Percentiles rank a stretch among this genome's conserved stretches.
phyloP scores from a whole-genome alignment of 768 basidiomycete species.

The Russula foetens region DNA sequence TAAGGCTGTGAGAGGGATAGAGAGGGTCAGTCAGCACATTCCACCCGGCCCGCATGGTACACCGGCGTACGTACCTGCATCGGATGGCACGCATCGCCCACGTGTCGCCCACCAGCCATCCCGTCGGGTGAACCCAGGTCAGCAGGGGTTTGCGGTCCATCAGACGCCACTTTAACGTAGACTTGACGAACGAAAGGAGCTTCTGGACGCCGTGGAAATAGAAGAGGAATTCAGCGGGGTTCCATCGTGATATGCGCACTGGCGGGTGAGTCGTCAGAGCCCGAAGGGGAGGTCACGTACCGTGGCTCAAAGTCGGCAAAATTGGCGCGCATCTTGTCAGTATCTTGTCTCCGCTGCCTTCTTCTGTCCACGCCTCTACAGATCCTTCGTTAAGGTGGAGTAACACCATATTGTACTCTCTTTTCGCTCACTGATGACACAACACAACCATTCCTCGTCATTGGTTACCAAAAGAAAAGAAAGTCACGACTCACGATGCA shows the following conservation, averaged over 20 bases:
- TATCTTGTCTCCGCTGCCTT: constrained; percentile 35
- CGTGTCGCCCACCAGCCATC: constrained; percentile 29
- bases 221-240: too few species aligned
- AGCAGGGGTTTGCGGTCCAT: constrained; percentile 35
- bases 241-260: too few species aligned
- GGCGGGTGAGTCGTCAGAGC: too few species aligned
- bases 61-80: constrained; percentile 29
- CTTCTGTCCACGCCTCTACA: constrained; percentile 36
- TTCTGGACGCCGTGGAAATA: constrained; percentile 28
- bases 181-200: constrained; percentile 29
- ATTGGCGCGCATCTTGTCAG: constrained; percentile 36
- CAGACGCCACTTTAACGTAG: constrained; percentile 36
- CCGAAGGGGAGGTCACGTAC: constrained; percentile 20
- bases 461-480: too few species aligned
- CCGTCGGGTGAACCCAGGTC: constrained; percentile 32
- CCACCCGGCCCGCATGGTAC: too few species aligned
- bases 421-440: constrained; percentile 26
- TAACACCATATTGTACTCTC: constrained; percentile 32
- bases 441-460: not conserved
- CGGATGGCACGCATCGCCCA: constrained; percentile 38
- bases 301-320: constrained; percentile 37
- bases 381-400: constrained; percentile 33
- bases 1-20: constrained; percentile 31
- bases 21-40: not conserved
- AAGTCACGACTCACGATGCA: constrained; percentile 30